Conservation (phyloP, 1,284 basidiomycete species). For the Leccinum griseonigrum region DNA sequence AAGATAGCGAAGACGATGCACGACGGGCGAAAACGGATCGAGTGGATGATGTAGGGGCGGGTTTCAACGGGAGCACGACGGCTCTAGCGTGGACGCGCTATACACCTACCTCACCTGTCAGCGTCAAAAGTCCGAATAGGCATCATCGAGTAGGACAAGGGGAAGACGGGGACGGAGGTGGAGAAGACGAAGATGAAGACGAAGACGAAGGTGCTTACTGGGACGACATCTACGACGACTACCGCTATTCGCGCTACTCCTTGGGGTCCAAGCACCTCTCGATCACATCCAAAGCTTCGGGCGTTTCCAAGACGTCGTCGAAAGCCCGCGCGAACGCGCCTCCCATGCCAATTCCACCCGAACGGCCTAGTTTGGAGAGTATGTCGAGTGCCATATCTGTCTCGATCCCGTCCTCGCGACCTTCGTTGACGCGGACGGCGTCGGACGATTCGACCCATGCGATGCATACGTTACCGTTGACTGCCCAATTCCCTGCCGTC, state of each 20-base stretch:
- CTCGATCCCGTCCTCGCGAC: conserved; percentile 16
- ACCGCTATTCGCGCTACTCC: conserved; percentile 67
- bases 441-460: conserved; percentile 27
- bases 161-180: conserved; percentile 3
- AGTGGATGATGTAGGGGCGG: conserved; percentile 1
- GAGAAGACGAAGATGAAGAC: conserved; percentile 20
- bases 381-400: conserved; percentile 16
- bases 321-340: conserved; percentile 21
- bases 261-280: conserved; percentile 39
- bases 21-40: background rate
- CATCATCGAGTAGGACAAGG: conserved; percentile 2
- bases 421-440: conserved; percentile 19
- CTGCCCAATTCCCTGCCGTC: conserved; percentile 32
- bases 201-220: conserved; percentile 48
- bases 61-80: conserved; percentile 7
- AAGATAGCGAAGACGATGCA: conserved; percentile 10
- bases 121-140: conserved; percentile 2
- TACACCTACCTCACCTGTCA: conserved; percentile 24
- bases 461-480: conserved; percentile 21
- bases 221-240: conserved; percentile 76
- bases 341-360: conserved; percentile 26
- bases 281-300: conserved; percentile 23
- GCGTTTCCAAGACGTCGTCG: conserved; percentile 26
- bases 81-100: conserved; percentile 31
- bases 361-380: conserved; percentile 30